Conservation (phyloP, 2,329 filamentous ascomycete genomes). For the Camillea tinctor region DNA sequence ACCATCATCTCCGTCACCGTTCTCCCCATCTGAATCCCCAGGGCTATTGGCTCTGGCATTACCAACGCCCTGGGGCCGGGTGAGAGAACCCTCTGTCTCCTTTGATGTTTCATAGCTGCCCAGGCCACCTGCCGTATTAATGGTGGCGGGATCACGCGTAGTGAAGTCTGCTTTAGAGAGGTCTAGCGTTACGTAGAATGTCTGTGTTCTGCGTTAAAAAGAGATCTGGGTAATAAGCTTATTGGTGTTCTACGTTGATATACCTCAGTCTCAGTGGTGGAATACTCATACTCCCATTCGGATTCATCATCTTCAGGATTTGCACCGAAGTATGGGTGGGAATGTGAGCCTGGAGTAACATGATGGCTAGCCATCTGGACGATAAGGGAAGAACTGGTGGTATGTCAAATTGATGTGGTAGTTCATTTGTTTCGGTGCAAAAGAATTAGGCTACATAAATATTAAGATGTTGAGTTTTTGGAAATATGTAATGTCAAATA, state of each 20-base stretch:
- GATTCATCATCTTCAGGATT: conserved; percentile 48
- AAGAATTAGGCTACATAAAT: neutral
- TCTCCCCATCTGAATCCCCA: conserved; percentile 20
- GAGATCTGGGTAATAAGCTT: neutral
- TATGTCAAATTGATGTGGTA: conserved; percentile 4
- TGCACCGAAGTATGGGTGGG: too few relatives aligned
- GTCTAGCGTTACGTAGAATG: conserved; percentile 63
- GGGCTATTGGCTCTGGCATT: conserved; percentile 13
- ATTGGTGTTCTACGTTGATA: neutral
- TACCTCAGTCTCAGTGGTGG: conserved; percentile 61
- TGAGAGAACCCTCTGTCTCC: conserved; percentile 22
- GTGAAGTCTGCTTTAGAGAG: conserved; percentile 60
- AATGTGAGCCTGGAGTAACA: conserved; percentile 1
- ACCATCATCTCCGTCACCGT: conserved; percentile 20
- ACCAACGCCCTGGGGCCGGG: conserved; percentile 15
- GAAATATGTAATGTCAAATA: too few relatives aligned
- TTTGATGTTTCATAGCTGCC: conserved; percentile 48
- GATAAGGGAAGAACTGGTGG: conserved; percentile 16
- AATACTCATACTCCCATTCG: conserved; percentile 69
- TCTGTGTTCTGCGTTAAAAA: conserved; percentile 40
- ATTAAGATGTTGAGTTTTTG: too few relatives aligned
- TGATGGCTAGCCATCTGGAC: conserved; percentile 27
- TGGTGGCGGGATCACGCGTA: conserved; percentile 39
- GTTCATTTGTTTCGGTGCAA: conserved; percentile 21
- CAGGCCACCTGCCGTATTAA: conserved; percentile 33